phyloP scores from a whole-genome alignment of 2,329 filamentous ascomycete genomes.

The Huntiella savannae region DNA sequence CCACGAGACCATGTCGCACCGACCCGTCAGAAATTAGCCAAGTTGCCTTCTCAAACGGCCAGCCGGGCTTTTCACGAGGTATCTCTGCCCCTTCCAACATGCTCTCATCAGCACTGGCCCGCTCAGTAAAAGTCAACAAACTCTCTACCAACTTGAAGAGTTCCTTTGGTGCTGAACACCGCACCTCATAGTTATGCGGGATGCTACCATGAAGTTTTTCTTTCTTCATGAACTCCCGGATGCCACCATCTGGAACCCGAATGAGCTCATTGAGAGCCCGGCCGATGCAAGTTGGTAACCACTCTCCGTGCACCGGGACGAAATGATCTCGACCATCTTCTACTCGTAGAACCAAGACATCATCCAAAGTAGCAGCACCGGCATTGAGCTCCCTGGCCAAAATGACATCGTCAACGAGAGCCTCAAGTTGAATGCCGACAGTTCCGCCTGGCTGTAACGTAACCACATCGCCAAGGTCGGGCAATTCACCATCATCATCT shows the following conservation, averaged over 20 bases:
- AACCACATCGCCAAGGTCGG: conserved; percentile 29
- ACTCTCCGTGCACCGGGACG: conserved; percentile 57
- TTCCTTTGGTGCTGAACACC: conserved; percentile 70
- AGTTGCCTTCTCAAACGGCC: conserved; percentile 35
- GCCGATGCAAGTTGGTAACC: conserved; percentile 68
- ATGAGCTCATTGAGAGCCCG: conserved; percentile 79
- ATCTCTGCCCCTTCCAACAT: conserved; percentile 37
- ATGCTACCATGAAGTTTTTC: conserved; percentile 28
- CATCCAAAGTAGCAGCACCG: conserved; percentile 47
- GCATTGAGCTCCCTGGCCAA: conserved; percentile 56
- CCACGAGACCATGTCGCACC: conserved; percentile 14
- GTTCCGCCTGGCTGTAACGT: conserved; percentile 74
- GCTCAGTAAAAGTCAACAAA: conserved; percentile 39
- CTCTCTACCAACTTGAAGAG: conserved; percentile 77
- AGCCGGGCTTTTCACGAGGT: conserved; percentile 33
- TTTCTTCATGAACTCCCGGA: conserved; percentile 31
- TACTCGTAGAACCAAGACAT: conserved; percentile 74
- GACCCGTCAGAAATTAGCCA: conserved; percentile 16
- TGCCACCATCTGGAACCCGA: conserved; percentile 64
- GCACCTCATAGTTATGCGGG: conserved; percentile 37
- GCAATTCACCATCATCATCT: conserved; percentile 19
- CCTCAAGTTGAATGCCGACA: conserved; percentile 46
- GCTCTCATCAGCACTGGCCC: conserved; percentile 38
- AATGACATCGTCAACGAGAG: conserved; percentile 43
- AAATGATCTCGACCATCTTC: conserved; percentile 79